Evolutionary conservation across 805 yeast species (phyloP).

Genomic region (Maudiozyma saulgeensis): DNA sequence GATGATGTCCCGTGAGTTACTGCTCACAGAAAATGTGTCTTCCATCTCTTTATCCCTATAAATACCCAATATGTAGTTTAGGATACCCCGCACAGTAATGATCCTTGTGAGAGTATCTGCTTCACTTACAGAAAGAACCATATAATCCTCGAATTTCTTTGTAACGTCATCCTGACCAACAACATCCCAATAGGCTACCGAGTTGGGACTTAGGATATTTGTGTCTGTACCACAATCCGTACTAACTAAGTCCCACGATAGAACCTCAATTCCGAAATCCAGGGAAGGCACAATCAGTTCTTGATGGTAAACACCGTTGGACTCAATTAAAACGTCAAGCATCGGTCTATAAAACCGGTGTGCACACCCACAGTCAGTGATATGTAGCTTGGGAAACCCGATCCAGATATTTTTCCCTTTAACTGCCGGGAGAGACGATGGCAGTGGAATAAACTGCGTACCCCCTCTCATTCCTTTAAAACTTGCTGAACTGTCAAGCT

Average conservation of each 20-base stretch:
- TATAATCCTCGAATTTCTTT: slow-evolving; percentile 26
- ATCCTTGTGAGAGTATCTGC: slow-evolving; percentile 31
- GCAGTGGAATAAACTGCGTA: slow-evolving; percentile 14
- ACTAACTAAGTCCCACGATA: slow-evolving; percentile 11
- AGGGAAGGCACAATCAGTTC: slow-evolving; percentile 12
- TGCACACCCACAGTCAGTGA: slow-evolving; percentile 16
- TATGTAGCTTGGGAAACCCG: slow-evolving; percentile 15
- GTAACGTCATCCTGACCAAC: slow-evolving; percentile 10
- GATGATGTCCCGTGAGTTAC: slow-evolving; percentile 7
- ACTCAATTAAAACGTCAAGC: slow-evolving; percentile 12
- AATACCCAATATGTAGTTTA: slow-evolving; percentile 30
- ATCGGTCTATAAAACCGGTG: slow-evolving; percentile 13
- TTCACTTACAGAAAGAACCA: slow-evolving; percentile 34
- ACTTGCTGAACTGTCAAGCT: slow-evolving; percentile 5
- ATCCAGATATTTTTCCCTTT: slow-evolving; percentile 14
- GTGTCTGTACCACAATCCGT: slow-evolving; percentile 6
- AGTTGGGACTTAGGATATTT: slow-evolving; percentile 13
- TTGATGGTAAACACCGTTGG: slow-evolving; percentile 12
- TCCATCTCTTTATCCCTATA: slow-evolving; percentile 15
- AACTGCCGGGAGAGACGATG: slow-evolving; percentile 10
- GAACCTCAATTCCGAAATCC: slow-evolving; percentile 11
- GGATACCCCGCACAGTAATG: slow-evolving; percentile 30
- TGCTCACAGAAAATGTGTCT: slow-evolving; percentile 8
- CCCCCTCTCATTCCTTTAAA: slow-evolving; percentile 16
- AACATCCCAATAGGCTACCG: slow-evolving; percentile 15